Conservation (phyloP, 2,329 filamentous ascomycete genomes). For the Aspergillus spinulosporus region DNA sequence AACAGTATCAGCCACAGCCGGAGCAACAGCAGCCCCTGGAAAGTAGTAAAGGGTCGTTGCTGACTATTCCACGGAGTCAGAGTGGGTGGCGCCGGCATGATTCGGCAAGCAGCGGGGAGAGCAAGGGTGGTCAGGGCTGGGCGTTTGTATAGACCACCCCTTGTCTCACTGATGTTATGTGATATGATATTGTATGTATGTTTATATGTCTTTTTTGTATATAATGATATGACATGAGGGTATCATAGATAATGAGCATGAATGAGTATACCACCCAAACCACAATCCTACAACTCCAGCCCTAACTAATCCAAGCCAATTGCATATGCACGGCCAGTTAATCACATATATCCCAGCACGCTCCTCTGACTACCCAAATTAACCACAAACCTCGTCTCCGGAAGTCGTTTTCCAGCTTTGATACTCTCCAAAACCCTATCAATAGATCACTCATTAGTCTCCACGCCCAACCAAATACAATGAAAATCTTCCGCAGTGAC, state of each 20-base stretch:
- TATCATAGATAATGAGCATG: conserved; percentile 17
- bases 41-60: conserved; percentile 28
- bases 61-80: conserved; percentile 21
- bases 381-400: conserved; percentile 71
- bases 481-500: conserved; percentile 26
- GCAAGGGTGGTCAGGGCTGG: conserved; percentile 1
- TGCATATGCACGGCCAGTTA: neutral
- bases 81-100: conserved; percentile 33
- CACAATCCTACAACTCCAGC: neutral
- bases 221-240: conserved; percentile 18
- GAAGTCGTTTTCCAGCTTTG: conserved; percentile 69
- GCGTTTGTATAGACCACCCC: conserved; percentile 16
- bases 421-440: conserved; percentile 79
- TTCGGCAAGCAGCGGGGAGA: conserved; percentile 9
- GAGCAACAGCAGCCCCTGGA: conserved; percentile 17
- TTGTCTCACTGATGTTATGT: conserved; percentile 12
- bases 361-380: conserved; percentile 64
- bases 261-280: conserved; percentile 1
- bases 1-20: neutral
- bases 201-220: neutral
- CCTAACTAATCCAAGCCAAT: neutral
- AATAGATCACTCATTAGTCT: conserved; percentile 3
- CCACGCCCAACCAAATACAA: neutral
- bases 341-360: conserved; percentile 54
- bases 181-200: conserved; percentile 12